These are phyloP conservation scores for Phytophthora ramorum DNA, from an alignment of 352 stramenopile genomes.

Conservation along the genomic window DNA sequence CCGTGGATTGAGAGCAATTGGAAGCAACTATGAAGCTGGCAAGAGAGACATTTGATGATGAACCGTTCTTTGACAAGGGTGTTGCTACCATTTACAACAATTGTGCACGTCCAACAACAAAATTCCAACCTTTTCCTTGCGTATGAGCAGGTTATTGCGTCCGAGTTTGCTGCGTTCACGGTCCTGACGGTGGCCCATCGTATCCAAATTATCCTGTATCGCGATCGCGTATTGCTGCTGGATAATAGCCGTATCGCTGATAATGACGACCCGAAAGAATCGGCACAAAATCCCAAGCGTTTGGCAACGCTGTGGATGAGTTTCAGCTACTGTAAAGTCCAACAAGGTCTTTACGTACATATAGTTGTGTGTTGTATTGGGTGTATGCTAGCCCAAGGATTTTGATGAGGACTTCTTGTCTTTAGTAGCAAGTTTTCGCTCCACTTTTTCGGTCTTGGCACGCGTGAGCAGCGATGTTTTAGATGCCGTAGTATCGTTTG, in stretches of 20 bases:
- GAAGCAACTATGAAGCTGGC: too few relatives aligned
- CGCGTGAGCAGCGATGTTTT: conserved; percentile 17
- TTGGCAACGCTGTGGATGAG: conserved; percentile 37
- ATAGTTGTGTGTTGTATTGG: neutral
- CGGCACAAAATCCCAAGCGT: conserved; percentile 36
- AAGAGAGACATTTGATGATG: too few relatives aligned
- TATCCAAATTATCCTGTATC: conserved; percentile 96
- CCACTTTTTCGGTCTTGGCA: conserved; percentile 10
- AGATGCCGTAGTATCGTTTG: too few relatives aligned
- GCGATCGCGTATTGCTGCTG: conserved; percentile 86
- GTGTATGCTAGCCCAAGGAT: conserved; percentile 9
- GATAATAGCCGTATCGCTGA: conserved; percentile 66
- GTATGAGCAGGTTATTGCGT: conserved; percentile 80
- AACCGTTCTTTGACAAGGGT: too few relatives aligned
- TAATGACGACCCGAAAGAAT: conserved; percentile 44
- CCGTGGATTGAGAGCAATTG: too few relatives aligned
- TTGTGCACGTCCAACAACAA: too few relatives aligned
- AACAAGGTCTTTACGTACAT: neutral
- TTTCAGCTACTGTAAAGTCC: conserved; percentile 10
- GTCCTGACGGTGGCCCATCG: conserved; percentile 98
- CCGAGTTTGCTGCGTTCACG: conserved; percentile 94
- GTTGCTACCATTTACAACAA: too few relatives aligned
- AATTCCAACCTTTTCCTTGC: neutral
- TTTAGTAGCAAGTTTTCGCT: conserved; percentile 13
- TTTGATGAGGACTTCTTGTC: conserved; percentile 13